Percentiles rank a stretch among this genome's conserved stretches.
Evolutionary conservation across 495 filamentous ascomycete species (phyloP).

Genomic region (Daldinia childiae): DNA sequence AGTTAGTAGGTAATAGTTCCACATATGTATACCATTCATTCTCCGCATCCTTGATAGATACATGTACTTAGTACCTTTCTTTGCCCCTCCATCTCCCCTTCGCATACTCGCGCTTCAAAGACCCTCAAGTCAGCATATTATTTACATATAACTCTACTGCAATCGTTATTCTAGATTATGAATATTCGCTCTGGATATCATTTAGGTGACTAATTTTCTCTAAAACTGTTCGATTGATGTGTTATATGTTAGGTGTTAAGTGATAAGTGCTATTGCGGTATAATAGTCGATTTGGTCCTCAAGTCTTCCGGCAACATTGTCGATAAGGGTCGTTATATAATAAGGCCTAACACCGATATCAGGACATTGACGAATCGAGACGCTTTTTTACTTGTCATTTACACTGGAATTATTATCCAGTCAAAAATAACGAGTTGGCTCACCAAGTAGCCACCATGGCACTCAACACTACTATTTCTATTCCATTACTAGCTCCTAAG

Average conservation of each 20-base stretch:
- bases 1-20: background rate
- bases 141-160: constrained; percentile 1
- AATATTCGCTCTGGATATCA: background rate
- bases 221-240: background rate
- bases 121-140: constrained; percentile 8
- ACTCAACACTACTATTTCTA: background rate
- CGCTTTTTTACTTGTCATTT: constrained; percentile 3
- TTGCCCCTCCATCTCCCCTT: constrained; percentile 3
- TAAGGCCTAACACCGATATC: background rate
- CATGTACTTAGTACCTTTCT: constrained; percentile 4
- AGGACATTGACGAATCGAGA: constrained; percentile 4
- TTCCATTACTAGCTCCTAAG: background rate
- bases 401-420: background rate
- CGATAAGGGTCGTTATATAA: background rate
- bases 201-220: background rate
- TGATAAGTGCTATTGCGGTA: background rate
- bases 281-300: background rate
- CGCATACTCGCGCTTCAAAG: constrained; percentile 2
- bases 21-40: no score
- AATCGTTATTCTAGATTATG: background rate
- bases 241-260: no score
- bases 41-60: background rate
- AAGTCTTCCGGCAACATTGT: background rate
- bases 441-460: constrained; percentile 13
- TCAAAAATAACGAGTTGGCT: background rate